A percentile compares a stretch with the other conserved stretches of the same genome.
Evolutionary conservation across 805 yeast genomes (phyloP).

Genomic region (Sugiyamaella floridensis): DNA sequence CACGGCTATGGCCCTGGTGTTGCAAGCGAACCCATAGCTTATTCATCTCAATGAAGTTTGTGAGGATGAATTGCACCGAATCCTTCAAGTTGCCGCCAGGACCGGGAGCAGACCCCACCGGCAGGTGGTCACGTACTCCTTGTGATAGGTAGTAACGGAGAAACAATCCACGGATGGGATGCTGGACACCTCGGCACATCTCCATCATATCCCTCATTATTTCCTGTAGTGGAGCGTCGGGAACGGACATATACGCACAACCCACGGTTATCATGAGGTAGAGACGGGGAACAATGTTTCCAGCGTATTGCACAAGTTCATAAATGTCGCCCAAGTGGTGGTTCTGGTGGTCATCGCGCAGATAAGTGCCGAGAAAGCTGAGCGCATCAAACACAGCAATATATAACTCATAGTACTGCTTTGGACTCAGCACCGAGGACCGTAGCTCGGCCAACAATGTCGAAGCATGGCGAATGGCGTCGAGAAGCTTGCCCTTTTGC

Average conservation of each 20-base stretch:
- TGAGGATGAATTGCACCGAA: slow-evolving; percentile 69
- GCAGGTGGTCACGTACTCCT: slow-evolving; percentile 62
- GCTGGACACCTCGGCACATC: slow-evolving; percentile 96
- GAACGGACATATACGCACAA: slow-evolving; percentile 70
- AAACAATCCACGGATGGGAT: slow-evolving; percentile 87
- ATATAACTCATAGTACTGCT: slow-evolving; percentile 89
- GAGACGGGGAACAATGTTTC: slow-evolving; percentile 84
- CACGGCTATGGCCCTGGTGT: slow-evolving; percentile 89
- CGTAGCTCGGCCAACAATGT: slow-evolving; percentile 75
- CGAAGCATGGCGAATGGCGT: slow-evolving; percentile 82
- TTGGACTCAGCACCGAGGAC: slow-evolving; percentile 69
- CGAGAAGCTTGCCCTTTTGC: slow-evolving; percentile 64
- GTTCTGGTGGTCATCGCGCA: slow-evolving; percentile 60
- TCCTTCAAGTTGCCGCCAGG: slow-evolving; percentile 44
- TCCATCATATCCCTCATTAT: slow-evolving; percentile 94
- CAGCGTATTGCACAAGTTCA: slow-evolving; percentile 88
- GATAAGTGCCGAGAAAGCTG: slow-evolving; percentile 54
- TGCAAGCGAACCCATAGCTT: slow-evolving; percentile 95
- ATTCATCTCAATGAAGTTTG: slow-evolving; percentile 95
- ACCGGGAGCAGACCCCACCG: slow-evolving; percentile 29
- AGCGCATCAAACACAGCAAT: slow-evolving; percentile 77
- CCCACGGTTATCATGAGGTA: slow-evolving; percentile 96
- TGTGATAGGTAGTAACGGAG: slow-evolving; percentile 84
- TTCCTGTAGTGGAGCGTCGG: slow-evolving; percentile 74
- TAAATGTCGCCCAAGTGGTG: slow-evolving; percentile 82